phyloP scores from a whole-genome alignment of 768 basidiomycete species.

The Lactarius evosmus region DNA sequence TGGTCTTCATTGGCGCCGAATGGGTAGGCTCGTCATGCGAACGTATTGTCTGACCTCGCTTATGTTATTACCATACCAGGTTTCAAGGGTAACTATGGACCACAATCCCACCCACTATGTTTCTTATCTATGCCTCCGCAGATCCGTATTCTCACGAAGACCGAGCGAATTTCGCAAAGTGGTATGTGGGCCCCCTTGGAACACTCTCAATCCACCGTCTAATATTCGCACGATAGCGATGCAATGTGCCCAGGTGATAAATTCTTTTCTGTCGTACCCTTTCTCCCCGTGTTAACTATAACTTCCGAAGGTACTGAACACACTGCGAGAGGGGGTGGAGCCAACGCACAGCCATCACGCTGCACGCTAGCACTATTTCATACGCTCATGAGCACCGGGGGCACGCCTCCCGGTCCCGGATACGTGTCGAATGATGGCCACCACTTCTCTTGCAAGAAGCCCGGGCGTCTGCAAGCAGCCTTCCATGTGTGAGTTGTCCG shows the following conservation, averaged over 20 bases:
- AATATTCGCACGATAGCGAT: constrained; percentile 37
- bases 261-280: background rate
- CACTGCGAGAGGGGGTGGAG: constrained; percentile 33
- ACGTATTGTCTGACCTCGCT: background rate
- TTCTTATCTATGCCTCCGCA: constrained; percentile 20
- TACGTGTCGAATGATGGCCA: constrained; percentile 58
- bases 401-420: constrained; percentile 35
- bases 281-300: background rate
- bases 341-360: constrained; percentile 47
- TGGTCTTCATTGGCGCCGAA: constrained; percentile 41
- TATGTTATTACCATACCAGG: constrained; percentile 38
- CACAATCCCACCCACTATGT: background rate
- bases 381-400: constrained; percentile 33
- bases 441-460: constrained; percentile 52
- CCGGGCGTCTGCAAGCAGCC: constrained; percentile 47
- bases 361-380: constrained; percentile 55
- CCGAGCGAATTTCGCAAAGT: constrained; percentile 41
- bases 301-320: constrained; percentile 44
- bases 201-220: background rate
- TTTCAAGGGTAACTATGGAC: constrained; percentile 44
- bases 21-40: constrained; percentile 42
- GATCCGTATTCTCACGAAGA: constrained; percentile 62
- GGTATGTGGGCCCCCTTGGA: constrained; percentile 36
- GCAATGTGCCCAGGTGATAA: constrained; percentile 48
- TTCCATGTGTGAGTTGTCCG: constrained; percentile 53